Base-by-base conservation (phyloP, 2,329 filamentous ascomycete genomes). In the Lojkania enalia region DNA sequence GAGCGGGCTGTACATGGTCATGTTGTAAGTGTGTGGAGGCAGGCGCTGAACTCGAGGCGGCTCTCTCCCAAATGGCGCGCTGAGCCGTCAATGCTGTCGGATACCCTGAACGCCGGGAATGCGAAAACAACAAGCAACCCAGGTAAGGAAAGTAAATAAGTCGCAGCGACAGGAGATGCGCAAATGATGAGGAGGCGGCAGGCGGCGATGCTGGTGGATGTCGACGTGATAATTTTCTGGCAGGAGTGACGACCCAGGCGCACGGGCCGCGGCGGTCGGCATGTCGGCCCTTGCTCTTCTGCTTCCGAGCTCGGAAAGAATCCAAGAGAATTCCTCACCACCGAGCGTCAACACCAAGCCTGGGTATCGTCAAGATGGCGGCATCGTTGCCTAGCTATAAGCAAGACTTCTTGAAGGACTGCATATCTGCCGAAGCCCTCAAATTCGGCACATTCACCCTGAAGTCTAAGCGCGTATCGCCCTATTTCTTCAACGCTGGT, bases 401-500 rank as follows among this genome's bases (percentile, higher is more conserved):
- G 73, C 74, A 82, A 55, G 77, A 80, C 48, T 90, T 95, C 70
- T 79, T 94, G 58, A 72, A 81, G 64, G 80, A 86, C 46, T 81
- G 86, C 64, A 79, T 91, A 55, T 71, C 76, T 16, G 84, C 84
- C 60, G 80, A 81, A 52, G 84, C 88, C 60, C 82, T 94, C 57
- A 87, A 85, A 64, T 94, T 94, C 69, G 89, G 89, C 70, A 84
- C 80, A 67, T 94, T 89, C 75, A 88, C 86, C 60, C 83, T 99
- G 66, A 99, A 99, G 76, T 96, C 91, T 42, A 88, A 89, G 73
- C 88, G 92, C 63, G 79, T 69, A 61, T 96, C 90, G 11, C 94
- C 94, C 31, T 97, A 97, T 80, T 97, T 97, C 79, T 95, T 97
- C 84, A 96, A 96, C 72, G 90, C 91, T 35, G 90, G 91, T 48